Conservation (phyloP, 202 grass and related monocot species). For the Panicum hallii region DNA sequence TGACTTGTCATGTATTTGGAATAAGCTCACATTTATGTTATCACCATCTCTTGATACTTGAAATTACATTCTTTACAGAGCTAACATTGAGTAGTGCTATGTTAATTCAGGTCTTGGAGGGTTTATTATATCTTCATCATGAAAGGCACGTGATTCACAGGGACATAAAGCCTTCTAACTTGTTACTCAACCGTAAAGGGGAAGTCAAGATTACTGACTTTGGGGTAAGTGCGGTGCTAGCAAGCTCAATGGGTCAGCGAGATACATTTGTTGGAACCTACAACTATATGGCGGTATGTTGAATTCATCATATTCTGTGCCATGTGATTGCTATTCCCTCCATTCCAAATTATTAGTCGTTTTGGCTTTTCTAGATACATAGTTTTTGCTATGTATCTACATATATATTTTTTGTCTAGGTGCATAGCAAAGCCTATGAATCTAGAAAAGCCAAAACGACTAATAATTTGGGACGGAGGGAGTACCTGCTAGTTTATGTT, state of each 20-base stretch:
- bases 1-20: slow-evolving; percentile 3
- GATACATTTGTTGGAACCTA: slow-evolving; percentile 98
- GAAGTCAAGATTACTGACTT: slow-evolving; percentile 98
- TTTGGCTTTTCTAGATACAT: too few relatives aligned
- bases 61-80: slow-evolving; percentile 11
- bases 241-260: slow-evolving; percentile 86
- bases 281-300: slow-evolving; percentile 98
- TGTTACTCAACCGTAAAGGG: slow-evolving; percentile 91
- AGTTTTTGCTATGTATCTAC: too few relatives aligned
- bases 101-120: slow-evolving; percentile 82
- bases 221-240: slow-evolving; percentile 87
- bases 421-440: too few relatives aligned
- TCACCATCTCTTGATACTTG: slow-evolving; percentile 22
- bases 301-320: slow-evolving; percentile 5
- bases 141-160: slow-evolving; percentile 98
- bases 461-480: too few relatives aligned
- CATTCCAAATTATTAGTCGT: too few relatives aligned
- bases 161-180: slow-evolving; percentile 97
- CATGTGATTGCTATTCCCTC: neutral
- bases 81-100: slow-evolving; percentile 31
- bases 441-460: too few relatives aligned
- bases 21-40: neutral
- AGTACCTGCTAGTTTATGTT: neutral
- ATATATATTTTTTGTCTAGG: too few relatives aligned
- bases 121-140: slow-evolving; percentile 92